Base-by-base conservation (phyloP, 257 asterid species). In the Ballota nigra region DNA sequence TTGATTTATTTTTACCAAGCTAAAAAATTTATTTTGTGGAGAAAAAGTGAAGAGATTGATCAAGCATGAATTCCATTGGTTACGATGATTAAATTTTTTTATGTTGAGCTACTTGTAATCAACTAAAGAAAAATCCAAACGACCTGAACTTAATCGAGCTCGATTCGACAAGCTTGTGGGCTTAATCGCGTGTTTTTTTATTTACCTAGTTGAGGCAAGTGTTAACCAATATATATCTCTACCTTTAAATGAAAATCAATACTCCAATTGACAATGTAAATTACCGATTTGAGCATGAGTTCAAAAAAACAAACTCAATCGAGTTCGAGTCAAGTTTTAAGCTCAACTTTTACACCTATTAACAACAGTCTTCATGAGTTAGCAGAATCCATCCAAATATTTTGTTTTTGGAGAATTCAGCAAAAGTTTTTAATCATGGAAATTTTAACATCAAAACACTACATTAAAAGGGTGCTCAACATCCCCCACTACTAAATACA, bases 401-500 rank as follows among this genome's bases (percentile, higher is more conserved):
- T 53, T 47, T 47, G 16, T 3, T 43, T 43, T 43, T 51, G 63
- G 33, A 63, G 9, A 33, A 65, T 26, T 38, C 52, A 28, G n/a
- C 19, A 22, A 65, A 18, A 26, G 9, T 61, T 49, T 13, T 23
- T 7, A 49, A 47, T 56, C 10, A 61, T 8, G 22, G 34, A 12
- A 11, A 56, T 18, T 68, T 64, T 8, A 34, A 63, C 28, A 72
- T 85, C 78, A 84, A 3, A 83, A 16, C 22, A 72, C 73, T 8
- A 89, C 76, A 64, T 29, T 62, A 28, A 85, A 26, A 22, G 85
- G 84, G 74, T 80, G 73, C 70, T 82, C 84, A 56, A 72, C 62
- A 45, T 80, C 88, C 75, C 81, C 87, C 71, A 85, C 86, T 13
- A 72, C 71, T 6, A 89, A 71, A 65, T 78, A 58, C 12, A 58